Conservation (phyloP, 495 filamentous ascomycete species). For the Letharia columbiana region DNA sequence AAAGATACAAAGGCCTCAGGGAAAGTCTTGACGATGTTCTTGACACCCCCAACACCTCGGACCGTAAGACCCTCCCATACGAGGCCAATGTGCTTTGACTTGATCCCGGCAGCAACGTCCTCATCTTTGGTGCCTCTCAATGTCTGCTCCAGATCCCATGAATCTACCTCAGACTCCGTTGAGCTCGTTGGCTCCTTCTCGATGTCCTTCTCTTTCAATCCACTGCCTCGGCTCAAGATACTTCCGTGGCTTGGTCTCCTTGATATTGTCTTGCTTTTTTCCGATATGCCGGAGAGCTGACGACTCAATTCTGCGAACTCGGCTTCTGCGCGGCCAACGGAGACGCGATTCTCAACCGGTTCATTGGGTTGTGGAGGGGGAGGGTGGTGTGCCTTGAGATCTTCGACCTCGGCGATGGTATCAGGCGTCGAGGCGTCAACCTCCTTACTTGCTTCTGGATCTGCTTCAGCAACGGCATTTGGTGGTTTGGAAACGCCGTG, state of each 20-base stretch:
- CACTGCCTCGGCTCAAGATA: neutral
- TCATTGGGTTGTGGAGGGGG: neutral
- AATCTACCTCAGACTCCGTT: neutral
- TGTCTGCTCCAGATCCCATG: neutral
- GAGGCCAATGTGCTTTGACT: neutral
- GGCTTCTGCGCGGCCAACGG: slow-evolving; percentile 59
- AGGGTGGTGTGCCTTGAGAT: neutral
- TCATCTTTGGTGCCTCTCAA: neutral
- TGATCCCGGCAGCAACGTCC: neutral
- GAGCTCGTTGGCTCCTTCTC: neutral
- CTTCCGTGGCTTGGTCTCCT: neutral
- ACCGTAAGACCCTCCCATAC: neutral
- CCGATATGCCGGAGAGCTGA: slow-evolving; percentile 61
- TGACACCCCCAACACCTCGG: neutral
- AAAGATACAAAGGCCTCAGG: neutral
- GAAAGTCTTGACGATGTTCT: neutral
- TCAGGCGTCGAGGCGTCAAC: neutral
- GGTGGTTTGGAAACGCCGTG: neutral
- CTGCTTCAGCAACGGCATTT: neutral
- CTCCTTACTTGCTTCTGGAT: neutral
- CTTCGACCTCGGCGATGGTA: neutral
- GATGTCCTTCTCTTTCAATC: neutral
- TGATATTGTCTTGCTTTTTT: slow-evolving; percentile 20
- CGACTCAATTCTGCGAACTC: slow-evolving; percentile 69
- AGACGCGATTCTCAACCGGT: neutral